Base-by-base conservation (phyloP, 2,329 filamentous ascomycete species). In the Fonsecaea multimorphosa region DNA sequence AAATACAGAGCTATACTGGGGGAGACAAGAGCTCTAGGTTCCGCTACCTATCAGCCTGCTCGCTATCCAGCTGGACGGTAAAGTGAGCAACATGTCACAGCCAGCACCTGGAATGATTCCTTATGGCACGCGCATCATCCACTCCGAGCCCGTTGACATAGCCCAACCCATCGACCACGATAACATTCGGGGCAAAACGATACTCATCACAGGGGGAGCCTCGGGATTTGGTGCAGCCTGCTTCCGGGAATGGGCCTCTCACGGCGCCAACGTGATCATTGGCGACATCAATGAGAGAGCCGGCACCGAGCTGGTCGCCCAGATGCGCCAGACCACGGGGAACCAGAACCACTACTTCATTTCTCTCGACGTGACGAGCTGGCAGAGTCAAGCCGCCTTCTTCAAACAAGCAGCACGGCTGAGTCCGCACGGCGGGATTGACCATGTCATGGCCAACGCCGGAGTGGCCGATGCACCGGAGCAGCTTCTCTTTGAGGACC, bases 401-500 rank as follows among this genome's bases (percentile, higher is more conserved):
- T 91, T 91, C 80, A 84, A 85, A 52, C 76, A 82, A 60, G 87
- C 87, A 2, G 78, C 81, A 40, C 78, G 79, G 59, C 77, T 85
- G 61, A 87, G 85, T 66, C 82, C 81, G 0, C 80, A 84, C 58
- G 81, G 83, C 16, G 82, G 82, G 12, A 83, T 90, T 68, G 87
- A 90, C 75, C 79, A 82, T 22, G 87, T 90, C 3, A 86, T 90
- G 53, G 87, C 88, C 67, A 90, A 89, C 73, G 89, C 89, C 0
- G 89, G 89, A 54, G 84, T 90, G 69, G 79, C 82, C 49, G 81
- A 83, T 40, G 73, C 74, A 34, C 58, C 75, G 34, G 72, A 74
- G 31, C 70, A 72, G 6, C 66, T 68, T 4, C 51, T 65, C 3
- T 83, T 89, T 67, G 85, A 87, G 73, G 69, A 74, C 52, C 85